These are phyloP conservation scores for Plantago ovata DNA, from an alignment of 257 asterid genomes.

Conservation along the genomic window DNA sequence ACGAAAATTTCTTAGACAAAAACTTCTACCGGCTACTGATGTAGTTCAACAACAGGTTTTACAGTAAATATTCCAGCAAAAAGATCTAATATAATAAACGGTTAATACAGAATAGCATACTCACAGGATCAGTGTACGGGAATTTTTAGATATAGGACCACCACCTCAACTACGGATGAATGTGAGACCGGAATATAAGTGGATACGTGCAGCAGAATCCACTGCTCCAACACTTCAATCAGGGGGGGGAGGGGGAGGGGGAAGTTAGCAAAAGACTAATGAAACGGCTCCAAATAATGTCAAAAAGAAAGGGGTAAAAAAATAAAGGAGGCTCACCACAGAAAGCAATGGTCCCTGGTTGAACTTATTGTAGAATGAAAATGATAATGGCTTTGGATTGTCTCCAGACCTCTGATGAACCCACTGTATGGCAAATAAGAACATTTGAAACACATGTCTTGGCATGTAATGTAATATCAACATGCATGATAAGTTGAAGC, in stretches of 20 bases:
- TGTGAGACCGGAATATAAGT: conserved; percentile 60
- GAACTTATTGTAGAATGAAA: conserved; percentile 79
- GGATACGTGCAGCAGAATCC: conserved; percentile 98
- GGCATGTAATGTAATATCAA: too few relatives aligned
- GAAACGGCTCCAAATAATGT: neutral
- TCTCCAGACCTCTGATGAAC: conserved; percentile 94
- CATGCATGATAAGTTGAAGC: too few relatives aligned
- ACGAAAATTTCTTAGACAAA: neutral
- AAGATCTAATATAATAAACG: too few relatives aligned
- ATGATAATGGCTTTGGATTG: conserved; percentile 76
- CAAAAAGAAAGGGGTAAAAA: too few relatives aligned
- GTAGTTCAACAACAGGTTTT: too few relatives aligned
- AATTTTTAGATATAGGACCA: conserved; percentile 6
- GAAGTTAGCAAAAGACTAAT: conserved; percentile 8
- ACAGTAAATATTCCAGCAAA: too few relatives aligned
- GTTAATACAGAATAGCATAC: too few relatives aligned
- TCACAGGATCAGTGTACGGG: neutral
- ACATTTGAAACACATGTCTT: conserved; percentile 3
- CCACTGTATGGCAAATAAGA: conserved; percentile 53
- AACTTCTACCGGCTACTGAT: too few relatives aligned
- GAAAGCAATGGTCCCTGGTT: conserved; percentile 97
- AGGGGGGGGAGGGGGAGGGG: conserved; percentile 4
- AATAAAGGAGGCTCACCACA: conserved; percentile 58
- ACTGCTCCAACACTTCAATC: conserved; percentile 96
- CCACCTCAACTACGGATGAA: conserved; percentile 48